These are phyloP conservation scores for Ceriops zippeliana DNA, from an alignment of 345 rosid species.

Conservation along the genomic window DNA sequence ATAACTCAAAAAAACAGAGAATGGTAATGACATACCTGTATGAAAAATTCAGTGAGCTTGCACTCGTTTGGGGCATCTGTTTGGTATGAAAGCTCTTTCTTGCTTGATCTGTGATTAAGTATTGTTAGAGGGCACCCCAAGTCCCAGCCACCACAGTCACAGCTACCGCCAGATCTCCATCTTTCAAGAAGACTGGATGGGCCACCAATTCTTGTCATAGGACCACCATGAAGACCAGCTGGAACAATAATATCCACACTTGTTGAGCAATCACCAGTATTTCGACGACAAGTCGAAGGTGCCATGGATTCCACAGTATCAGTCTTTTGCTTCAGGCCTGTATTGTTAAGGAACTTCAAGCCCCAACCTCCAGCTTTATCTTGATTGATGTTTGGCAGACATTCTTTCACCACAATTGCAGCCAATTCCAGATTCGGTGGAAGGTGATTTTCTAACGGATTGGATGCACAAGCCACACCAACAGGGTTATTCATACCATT, in stretches of 20 bases:
- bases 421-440: slow-evolving; percentile 69
- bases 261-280: slow-evolving; percentile 37
- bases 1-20: slow-evolving; percentile 31
- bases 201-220: slow-evolving; percentile 54
- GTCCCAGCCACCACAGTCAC: slow-evolving; percentile 99
- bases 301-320: slow-evolving; percentile 20
- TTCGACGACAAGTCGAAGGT: slow-evolving; percentile 25
- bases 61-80: slow-evolving; percentile 40
- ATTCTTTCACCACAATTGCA: slow-evolving; percentile 70
- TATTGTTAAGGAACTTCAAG: slow-evolving; percentile 73
- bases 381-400: slow-evolving; percentile 30
- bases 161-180: slow-evolving; percentile 86
- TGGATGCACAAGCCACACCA: slow-evolving; percentile 33
- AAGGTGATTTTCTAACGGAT: slow-evolving; percentile 44
- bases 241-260: slow-evolving; percentile 74
- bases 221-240: slow-evolving; percentile 88
- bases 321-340: slow-evolving; percentile 19
- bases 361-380: slow-evolving; percentile 90
- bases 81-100: slow-evolving; percentile 29
- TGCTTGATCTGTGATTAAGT: slow-evolving; percentile 36
- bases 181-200: slow-evolving; percentile 76
- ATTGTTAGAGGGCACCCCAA: slow-evolving; percentile 70
- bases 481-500: slow-evolving; percentile 34
- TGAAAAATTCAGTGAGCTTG: slow-evolving; percentile 58
- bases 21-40: slow-evolving; percentile 53